Percentiles rank a stretch among this genome's conserved stretches.
phyloP scores from a whole-genome alignment of 805 yeast genomes.

The Tetrapisispora taiwanensis region DNA sequence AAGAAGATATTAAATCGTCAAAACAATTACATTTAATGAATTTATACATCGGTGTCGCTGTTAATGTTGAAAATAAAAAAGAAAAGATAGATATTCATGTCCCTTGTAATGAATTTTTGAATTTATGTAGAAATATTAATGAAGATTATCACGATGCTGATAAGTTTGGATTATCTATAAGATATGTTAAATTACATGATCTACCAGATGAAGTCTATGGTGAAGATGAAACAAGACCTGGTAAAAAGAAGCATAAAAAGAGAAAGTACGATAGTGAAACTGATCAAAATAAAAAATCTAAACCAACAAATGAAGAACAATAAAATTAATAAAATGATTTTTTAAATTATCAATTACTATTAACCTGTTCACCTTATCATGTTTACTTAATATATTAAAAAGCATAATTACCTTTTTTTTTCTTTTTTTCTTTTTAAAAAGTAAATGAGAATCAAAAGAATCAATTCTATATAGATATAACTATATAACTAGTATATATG shows the following conservation, averaged over 20 bases:
- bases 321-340: not conserved
- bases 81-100: slow-evolving; percentile 72
- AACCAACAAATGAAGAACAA: slow-evolving; percentile 11
- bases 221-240: slow-evolving; percentile 71
- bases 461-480: no score
- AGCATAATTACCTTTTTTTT: not conserved
- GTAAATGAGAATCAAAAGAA: not conserved
- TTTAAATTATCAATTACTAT: no score
- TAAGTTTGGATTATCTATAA: slow-evolving; percentile 47
- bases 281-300: slow-evolving; percentile 26
- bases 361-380: not conserved
- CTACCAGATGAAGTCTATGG: slow-evolving; percentile 76
- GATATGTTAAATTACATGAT: slow-evolving; percentile 67
- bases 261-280: slow-evolving; percentile 31
- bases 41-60: slow-evolving; percentile 67
- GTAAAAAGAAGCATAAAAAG: slow-evolving; percentile 44
- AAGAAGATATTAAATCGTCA: slow-evolving; percentile 20
- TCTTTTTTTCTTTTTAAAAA: no score
- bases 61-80: slow-evolving; percentile 38
- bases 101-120: slow-evolving; percentile 85
- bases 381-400: no score
- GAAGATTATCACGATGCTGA: slow-evolving; percentile 52
- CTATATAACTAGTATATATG: no score
- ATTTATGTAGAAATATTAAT: slow-evolving; percentile 64
- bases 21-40: slow-evolving; percentile 53